These are phyloP conservation scores for Mycena leptocephala DNA, from an alignment of 768 basidiomycete species.

Conservation along the genomic window DNA sequence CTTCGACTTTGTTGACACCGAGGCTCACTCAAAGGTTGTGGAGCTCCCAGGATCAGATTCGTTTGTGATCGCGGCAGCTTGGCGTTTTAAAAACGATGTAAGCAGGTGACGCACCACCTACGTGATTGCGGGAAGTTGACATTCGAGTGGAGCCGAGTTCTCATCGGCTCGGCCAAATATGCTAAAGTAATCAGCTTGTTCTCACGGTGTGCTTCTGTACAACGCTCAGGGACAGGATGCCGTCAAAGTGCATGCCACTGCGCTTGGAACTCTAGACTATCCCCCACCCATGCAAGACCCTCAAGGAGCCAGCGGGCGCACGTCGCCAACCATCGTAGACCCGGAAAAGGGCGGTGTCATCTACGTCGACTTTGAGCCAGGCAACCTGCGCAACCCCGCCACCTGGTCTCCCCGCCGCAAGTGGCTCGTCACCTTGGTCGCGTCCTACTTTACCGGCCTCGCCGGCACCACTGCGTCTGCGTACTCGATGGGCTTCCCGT, in stretches of 20 bases:
- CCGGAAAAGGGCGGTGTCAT: slow-evolving; percentile 9
- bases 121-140: no score
- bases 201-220: slow-evolving; percentile 8
- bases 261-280: neutral
- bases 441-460: slow-evolving; percentile 51
- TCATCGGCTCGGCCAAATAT: no score
- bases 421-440: slow-evolving; percentile 55
- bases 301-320: slow-evolving; percentile 17
- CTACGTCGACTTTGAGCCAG: slow-evolving; percentile 54
- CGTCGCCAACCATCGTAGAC: slow-evolving; percentile 16
- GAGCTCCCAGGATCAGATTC: no score
- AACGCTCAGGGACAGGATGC: neutral
- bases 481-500: slow-evolving; percentile 61
- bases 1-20: no score
- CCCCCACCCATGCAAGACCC: slow-evolving; percentile 15
- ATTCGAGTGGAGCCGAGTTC: neutral
- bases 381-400: slow-evolving; percentile 50
- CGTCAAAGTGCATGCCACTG: neutral
- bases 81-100: no score
- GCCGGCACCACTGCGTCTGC: slow-evolving; percentile 41
- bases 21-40: no score
- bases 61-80: no score
- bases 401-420: slow-evolving; percentile 51
- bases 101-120: no score
- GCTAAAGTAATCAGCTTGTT: slow-evolving; percentile 1